These are phyloP conservation scores for Kandelia obovata DNA, from an alignment of 345 rosid genomes.

Conservation along the genomic window DNA sequence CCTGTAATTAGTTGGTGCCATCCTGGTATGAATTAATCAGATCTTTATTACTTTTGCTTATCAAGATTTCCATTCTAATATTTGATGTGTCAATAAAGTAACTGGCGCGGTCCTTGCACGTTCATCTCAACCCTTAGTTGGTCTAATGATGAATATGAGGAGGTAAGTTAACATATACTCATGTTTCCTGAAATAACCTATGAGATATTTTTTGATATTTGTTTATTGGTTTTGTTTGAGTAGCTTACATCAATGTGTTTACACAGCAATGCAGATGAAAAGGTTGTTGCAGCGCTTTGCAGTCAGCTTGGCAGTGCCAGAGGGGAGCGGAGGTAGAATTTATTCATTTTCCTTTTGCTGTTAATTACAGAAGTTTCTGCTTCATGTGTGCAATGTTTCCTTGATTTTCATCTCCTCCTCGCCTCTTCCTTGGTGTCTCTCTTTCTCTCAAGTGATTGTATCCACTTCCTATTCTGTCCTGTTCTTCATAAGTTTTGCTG, in stretches of 20 bases:
- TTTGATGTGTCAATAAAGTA: slow-evolving; percentile 36
- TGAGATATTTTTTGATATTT: slow-evolving; percentile 2
- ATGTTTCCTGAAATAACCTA: slow-evolving; percentile 5
- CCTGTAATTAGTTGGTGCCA: slow-evolving; percentile 96
- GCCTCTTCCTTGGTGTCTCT: no score
- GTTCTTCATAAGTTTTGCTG: no score
- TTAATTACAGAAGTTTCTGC: neutral
- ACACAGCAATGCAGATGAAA: slow-evolving; percentile 86
- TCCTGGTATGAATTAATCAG: slow-evolving; percentile 53
- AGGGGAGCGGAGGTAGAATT: slow-evolving; percentile 48
- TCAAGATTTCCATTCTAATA: slow-evolving; percentile 18
- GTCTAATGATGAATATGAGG: slow-evolving; percentile 96
- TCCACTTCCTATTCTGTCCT: no score
- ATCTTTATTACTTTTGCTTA: slow-evolving; percentile 5
- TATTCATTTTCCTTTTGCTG: slow-evolving; percentile 8
- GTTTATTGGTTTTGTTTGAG: neutral
- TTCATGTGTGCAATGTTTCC: neutral
- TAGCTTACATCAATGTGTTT: slow-evolving; percentile 19
- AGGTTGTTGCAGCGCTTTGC: slow-evolving; percentile 90
- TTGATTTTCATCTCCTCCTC: neutral
- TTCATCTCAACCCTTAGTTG: slow-evolving; percentile 95
- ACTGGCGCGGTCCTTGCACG: slow-evolving; percentile 98
- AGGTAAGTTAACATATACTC: slow-evolving; percentile 48
- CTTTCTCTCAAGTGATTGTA: no score
- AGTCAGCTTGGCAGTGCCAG: slow-evolving; percentile 49